A percentile compares a stretch with the other conserved stretches of the same genome.
Evolutionary conservation across 768 basidiomycete species (phyloP).

Genomic region (Sarcodon aspratus): DNA sequence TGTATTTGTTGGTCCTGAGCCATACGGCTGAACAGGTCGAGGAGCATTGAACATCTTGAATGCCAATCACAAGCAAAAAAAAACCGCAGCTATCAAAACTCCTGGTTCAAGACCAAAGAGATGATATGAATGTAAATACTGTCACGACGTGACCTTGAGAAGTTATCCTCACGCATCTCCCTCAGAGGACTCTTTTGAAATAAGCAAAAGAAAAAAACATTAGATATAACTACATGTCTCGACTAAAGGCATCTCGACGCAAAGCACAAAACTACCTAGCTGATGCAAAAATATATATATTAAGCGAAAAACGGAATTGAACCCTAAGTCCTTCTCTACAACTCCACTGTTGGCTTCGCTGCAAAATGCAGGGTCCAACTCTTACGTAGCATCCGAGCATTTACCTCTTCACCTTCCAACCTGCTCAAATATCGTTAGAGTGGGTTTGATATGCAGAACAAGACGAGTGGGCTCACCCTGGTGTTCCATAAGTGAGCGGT

Average conservation of each 20-base stretch:
- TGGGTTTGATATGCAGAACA: neutral
- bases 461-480: constrained; percentile 52
- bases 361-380: constrained; percentile 95
- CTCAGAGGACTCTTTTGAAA: too few relatives aligned
- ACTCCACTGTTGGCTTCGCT: constrained; percentile 40
- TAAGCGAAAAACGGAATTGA: too few relatives aligned
- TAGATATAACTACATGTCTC: too few relatives aligned
- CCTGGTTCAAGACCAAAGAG: too few relatives aligned
- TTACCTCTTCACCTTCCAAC: constrained; percentile 77
- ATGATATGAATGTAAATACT: too few relatives aligned
- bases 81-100: too few relatives aligned
- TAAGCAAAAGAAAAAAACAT: too few relatives aligned
- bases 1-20: constrained; percentile 40
- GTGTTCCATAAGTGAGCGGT: constrained; percentile 93
- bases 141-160: too few relatives aligned
- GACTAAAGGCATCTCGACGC: too few relatives aligned
- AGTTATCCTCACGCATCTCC: too few relatives aligned
- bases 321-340: neutral
- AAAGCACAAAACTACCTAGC: too few relatives aligned
- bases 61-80: neutral
- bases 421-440: constrained; percentile 26
- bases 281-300: too few relatives aligned
- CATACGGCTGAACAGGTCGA: constrained; percentile 60
- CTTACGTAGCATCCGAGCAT: constrained; percentile 68
- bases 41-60: constrained; percentile 76